Percentiles rank a stretch among this genome's conserved stretches.
Evolutionary conservation across 208 protist species (phyloP).

Genomic region (Tetramitus jugosus): DNA sequence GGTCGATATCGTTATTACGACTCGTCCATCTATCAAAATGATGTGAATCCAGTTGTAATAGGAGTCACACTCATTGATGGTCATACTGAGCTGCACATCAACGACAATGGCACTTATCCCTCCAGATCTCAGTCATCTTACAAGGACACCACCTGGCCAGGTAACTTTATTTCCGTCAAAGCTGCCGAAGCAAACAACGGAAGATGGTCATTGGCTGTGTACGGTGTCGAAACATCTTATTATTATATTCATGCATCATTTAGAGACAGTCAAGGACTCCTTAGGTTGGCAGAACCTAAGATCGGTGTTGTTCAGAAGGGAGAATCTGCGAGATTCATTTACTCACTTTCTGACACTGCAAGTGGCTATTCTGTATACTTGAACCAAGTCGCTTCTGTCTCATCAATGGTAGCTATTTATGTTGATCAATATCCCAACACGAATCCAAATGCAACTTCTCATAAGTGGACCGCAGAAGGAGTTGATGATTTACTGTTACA

Average conservation of each 20-base stretch:
- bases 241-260: constrained; percentile 1
- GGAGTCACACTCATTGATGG: neutral
- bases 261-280: neutral
- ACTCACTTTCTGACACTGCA: neutral
- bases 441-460: neutral
- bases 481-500: neutral
- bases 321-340: neutral
- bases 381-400: neutral
- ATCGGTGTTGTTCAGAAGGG: neutral
- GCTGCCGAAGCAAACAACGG: neutral
- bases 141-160: neutral
- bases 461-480: neutral
- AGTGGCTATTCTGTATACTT: neutral
- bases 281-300: neutral
- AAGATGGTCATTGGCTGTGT: neutral
- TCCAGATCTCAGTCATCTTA: neutral
- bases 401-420: neutral
- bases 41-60: no score
- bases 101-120: neutral
- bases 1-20: neutral
- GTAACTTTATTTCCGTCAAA: neutral
- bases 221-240: neutral
- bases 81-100: neutral
- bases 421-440: neutral
- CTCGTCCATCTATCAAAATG: neutral